Conservation (phyloP, 202 grass and related monocot species). For the Zizania palustris region DNA sequence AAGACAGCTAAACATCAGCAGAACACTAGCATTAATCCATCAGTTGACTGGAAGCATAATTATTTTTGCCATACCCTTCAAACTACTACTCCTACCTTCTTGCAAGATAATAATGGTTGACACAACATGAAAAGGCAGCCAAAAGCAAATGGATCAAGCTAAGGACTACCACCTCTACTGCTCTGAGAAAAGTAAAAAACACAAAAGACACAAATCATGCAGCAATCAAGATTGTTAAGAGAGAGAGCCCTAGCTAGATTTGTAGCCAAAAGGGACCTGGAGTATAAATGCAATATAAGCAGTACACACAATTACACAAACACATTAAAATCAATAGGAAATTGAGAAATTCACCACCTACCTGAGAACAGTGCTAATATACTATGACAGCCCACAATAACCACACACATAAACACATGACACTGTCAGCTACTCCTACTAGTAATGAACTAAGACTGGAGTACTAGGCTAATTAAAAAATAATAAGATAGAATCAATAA, state of each 20-base stretch:
- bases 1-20: not conserved
- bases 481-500: not conserved
- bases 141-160: not conserved
- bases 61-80: not conserved
- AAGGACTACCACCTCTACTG: not conserved
- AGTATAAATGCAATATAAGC: slow-evolving; percentile 25
- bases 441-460: not conserved
- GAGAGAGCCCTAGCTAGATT: slow-evolving; percentile 5
- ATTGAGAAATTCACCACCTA: slow-evolving; percentile 8
- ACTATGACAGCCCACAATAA: slow-evolving; percentile 22
- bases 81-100: not conserved
- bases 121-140: slow-evolving; percentile 22
- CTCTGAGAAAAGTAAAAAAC: not conserved
- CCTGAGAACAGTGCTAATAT: slow-evolving; percentile 34
- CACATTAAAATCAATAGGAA: slow-evolving; percentile 35
- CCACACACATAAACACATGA: slow-evolving; percentile 44
- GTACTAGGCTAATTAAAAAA: not conserved
- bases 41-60: slow-evolving; percentile 25
- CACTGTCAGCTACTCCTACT: not conserved
- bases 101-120: not conserved
- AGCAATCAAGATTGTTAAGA: not conserved
- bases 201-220: slow-evolving; percentile 1
- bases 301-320: not conserved
- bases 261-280: not conserved
- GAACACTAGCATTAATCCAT: not conserved